Conservation (phyloP, 768 basidiomycete species). For the Suillus subalutaceus region DNA sequence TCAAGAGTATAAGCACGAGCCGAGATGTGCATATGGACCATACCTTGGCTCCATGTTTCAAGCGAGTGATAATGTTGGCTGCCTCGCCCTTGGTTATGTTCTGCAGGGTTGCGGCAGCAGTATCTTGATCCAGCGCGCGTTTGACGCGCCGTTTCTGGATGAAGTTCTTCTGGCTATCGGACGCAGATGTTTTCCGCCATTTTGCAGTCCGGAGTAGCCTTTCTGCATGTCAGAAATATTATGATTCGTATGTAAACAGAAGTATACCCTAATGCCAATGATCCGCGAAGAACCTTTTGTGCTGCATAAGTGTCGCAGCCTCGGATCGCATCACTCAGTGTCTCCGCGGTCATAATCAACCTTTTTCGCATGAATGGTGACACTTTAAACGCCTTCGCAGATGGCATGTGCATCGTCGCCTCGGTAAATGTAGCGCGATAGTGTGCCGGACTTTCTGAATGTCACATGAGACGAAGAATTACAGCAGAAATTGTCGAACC, state of each 20-base stretch:
- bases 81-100: conserved; percentile 77
- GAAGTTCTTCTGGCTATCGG: conserved; percentile 59
- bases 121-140: conserved; percentile 25
- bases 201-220: conserved; percentile 65
- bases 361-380: conserved; percentile 59
- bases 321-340: conserved; percentile 61
- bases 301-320: conserved; percentile 71
- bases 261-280: conserved; percentile 52
- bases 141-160: conserved; percentile 55
- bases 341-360: conserved; percentile 53
- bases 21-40: conserved; percentile 7
- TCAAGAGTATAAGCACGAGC: conserved; percentile 7
- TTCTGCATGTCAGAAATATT: conserved; percentile 11
- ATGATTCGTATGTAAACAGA: conserved; percentile 9
- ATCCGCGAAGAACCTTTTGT: conserved; percentile 56
- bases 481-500: conserved; percentile 4
- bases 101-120: conserved; percentile 32
- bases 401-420: conserved; percentile 45
- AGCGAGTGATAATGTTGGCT: conserved; percentile 73
- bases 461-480: not conserved
- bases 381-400: conserved; percentile 46
- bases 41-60: conserved; percentile 79
- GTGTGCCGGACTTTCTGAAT: conserved; percentile 23
- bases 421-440: conserved; percentile 61
- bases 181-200: conserved; percentile 68